phyloP scores from a whole-genome alignment of 306 rosid species.

The Lupinus albus region DNA sequence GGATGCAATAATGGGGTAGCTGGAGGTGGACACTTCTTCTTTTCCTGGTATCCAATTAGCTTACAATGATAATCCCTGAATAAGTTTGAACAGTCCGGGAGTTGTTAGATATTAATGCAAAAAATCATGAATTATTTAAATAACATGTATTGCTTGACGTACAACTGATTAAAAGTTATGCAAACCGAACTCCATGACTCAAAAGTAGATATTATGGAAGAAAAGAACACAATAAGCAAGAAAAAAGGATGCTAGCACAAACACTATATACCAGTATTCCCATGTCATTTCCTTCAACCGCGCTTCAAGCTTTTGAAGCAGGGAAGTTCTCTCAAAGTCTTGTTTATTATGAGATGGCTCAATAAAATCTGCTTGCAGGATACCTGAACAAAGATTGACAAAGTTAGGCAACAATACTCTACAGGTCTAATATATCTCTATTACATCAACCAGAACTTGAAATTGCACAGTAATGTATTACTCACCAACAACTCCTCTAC shows the following conservation, averaged over 20 bases:
- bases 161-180: slow-evolving; percentile 22
- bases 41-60: slow-evolving; percentile 66
- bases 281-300: slow-evolving; percentile 87
- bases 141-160: slow-evolving; percentile 10
- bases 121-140: background rate
- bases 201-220: slow-evolving; percentile 22
- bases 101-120: slow-evolving; percentile 32
- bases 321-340: slow-evolving; percentile 89
- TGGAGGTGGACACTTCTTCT: slow-evolving; percentile 39
- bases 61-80: slow-evolving; percentile 78
- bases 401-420: slow-evolving; percentile 27
- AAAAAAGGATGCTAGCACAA: slow-evolving; percentile 30
- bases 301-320: slow-evolving; percentile 83
- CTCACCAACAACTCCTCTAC: slow-evolving; percentile 94
- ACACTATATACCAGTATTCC: slow-evolving; percentile 78
- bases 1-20: slow-evolving; percentile 21
- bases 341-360: slow-evolving; percentile 94
- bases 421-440: slow-evolving; percentile 19
- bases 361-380: slow-evolving; percentile 83
- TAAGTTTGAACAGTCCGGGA: slow-evolving; percentile 31
- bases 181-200: slow-evolving; percentile 22
- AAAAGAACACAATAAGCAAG: slow-evolving; percentile 11
- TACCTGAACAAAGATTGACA: slow-evolving; percentile 54
- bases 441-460: slow-evolving; percentile 13
- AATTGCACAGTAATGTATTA: slow-evolving; percentile 20